A percentile compares a stretch with the other conserved stretches of the same genome.
These are phyloP conservation scores for Yamadazyma friedrichii DNA, from an alignment of 1,139 yeast species.

Conservation along the genomic window DNA sequence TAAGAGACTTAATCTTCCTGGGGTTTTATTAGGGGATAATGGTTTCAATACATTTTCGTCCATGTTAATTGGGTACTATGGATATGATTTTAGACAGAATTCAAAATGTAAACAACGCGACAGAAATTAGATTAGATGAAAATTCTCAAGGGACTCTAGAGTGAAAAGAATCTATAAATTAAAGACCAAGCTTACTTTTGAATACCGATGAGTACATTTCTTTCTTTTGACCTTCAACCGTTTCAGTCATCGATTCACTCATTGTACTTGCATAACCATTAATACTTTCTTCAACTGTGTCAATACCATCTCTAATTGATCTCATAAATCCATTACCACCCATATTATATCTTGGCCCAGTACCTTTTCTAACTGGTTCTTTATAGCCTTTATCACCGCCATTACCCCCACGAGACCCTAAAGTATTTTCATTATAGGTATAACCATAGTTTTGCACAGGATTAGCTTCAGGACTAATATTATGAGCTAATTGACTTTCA, in stretches of 20 bases:
- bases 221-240: conserved; percentile 49
- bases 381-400: conserved; percentile 39
- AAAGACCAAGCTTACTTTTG: conserved; percentile 55
- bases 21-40: conserved; percentile 13
- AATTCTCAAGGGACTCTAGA: not conserved
- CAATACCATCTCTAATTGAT: conserved; percentile 52
- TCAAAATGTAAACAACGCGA: conserved; percentile 4
- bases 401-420: not conserved
- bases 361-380: conserved; percentile 40
- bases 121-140: not conserved
- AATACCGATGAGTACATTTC: conserved; percentile 52
- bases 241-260: conserved; percentile 54
- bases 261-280: conserved; percentile 58
- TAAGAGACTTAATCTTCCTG: conserved; percentile 24
- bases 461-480: conserved; percentile 50
- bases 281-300: conserved; percentile 52
- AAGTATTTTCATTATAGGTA: conserved; percentile 10
- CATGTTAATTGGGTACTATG: not conserved
- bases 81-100: not conserved
- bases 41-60: conserved; percentile 6
- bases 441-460: conserved; percentile 32
- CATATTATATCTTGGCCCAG: conserved; percentile 15
- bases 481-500: conserved; percentile 58
- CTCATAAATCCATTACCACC: conserved; percentile 38
- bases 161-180: not conserved